Evolutionary conservation across 108 stramenopile genomes (phyloP), one percentile per base, ranked within the genome.

Genomic region (Stephanodiscus minutulus): DNA sequence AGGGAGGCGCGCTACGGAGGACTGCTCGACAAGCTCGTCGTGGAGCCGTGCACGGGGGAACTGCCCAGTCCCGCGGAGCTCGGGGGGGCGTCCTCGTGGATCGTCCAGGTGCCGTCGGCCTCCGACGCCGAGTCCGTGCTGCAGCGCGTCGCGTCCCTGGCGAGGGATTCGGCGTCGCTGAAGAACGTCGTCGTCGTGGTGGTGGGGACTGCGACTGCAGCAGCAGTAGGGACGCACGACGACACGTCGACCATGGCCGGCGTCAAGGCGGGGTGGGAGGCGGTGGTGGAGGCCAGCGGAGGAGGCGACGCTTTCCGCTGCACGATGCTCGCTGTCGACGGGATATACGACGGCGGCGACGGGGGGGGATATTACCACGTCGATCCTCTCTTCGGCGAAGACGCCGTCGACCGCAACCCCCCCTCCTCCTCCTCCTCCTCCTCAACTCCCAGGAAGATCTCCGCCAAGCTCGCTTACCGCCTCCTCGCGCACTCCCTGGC

Each of bases 1-100:
- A 82, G 96, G 13, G 82, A 82, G 36, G 88, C 92, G 9, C 76
- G 96, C 10, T 96, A 95, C 83, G 87, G 88, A 24, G 96, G 96
- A 18, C 77, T 96, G 48, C 70, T 95, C 66, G 85, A 93, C 71
- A 91, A 94, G 49, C 72, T 96, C 41, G 87, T 86, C 41, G 61
- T 70, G 25, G 73, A 86, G 44, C 73, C 81, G 12, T 21, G 21
- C 1, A 3, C 39, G 18, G 9, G 3, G 4, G 15, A 21, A 21
- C 50, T 90, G 53, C 86, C 89, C 17, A 74, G 81, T 17, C 63
- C 25, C 20, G 87, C 49, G 17, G 77, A 85, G 64, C 58, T 93
- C 63, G 83, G 77, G 24, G 83, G 81, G 3, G 85, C 85, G 63
- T 68, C 78, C 52, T 70, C 66, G 60, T 90, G 89, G 91, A 70